Evolutionary conservation across 2,329 filamentous ascomycete species (phyloP).

Genomic region (Pseudopyrenochaeta lycopersici): DNA sequence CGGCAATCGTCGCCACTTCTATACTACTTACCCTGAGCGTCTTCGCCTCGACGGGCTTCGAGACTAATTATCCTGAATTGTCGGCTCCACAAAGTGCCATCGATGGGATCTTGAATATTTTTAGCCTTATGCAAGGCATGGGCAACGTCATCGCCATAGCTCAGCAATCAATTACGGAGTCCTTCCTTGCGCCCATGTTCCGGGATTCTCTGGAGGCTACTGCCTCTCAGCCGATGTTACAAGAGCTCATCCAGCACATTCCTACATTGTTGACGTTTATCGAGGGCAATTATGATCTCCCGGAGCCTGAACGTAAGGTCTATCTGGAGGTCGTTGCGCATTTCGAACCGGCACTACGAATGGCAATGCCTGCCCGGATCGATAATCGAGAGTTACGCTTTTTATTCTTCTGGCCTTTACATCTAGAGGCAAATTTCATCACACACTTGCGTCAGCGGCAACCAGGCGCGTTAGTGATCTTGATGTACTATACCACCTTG

Average conservation of each 20-base stretch:
- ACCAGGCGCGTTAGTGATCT: constrained; percentile 46
- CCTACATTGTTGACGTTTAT: constrained; percentile 30
- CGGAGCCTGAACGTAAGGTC: constrained; percentile 22
- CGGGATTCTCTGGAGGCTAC: constrained; percentile 25
- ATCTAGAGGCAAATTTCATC: constrained; percentile 44
- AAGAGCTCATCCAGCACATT: constrained; percentile 29
- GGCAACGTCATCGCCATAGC: constrained; percentile 37
- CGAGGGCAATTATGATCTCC: constrained; percentile 26
- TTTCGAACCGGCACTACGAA: constrained; percentile 30
- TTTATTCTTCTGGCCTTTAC: constrained; percentile 50
- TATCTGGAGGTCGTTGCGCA: constrained; percentile 25
- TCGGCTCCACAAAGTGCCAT: constrained; percentile 23
- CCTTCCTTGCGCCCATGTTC: constrained; percentile 36
- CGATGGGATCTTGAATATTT: constrained; percentile 45
- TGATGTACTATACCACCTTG: constrained; percentile 51
- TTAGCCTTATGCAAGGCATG: constrained; percentile 47
- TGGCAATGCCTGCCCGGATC: constrained; percentile 29
- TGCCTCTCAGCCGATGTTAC: constrained; percentile 39
- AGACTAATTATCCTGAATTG: constrained; percentile 20
- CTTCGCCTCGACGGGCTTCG: constrained; percentile 41
- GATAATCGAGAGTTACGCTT: constrained; percentile 48
- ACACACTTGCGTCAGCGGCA: constrained; percentile 39
- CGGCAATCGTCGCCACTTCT: constrained; percentile 42
- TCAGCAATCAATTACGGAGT: constrained; percentile 25
- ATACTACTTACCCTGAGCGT: constrained; percentile 41